Evolutionary conservation across 345 rosid species (phyloP).

Genomic region (Rhizophora mangle): DNA sequence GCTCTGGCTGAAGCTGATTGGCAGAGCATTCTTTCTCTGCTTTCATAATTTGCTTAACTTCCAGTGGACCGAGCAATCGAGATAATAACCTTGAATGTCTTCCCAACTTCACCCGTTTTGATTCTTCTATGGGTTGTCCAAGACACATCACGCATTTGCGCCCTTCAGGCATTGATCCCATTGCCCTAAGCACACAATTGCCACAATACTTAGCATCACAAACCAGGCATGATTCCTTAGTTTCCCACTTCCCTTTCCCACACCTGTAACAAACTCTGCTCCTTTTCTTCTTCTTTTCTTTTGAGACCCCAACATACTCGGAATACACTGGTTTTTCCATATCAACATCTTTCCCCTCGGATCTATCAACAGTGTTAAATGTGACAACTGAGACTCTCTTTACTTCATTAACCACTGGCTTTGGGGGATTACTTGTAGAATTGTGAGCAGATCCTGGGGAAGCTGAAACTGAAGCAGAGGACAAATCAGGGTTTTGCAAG

Average conservation of each 20-base stretch:
- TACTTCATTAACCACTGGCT: conserved; percentile 35
- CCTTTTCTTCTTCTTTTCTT: conserved; percentile 57
- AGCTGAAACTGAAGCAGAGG: conserved; percentile 79
- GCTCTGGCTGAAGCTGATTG: conserved; percentile 94
- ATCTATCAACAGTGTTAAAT: conserved; percentile 56
- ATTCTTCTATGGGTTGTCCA: conserved; percentile 77
- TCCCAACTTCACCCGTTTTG: conserved; percentile 69
- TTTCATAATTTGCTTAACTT: conserved; percentile 97
- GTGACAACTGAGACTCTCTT: conserved; percentile 69
- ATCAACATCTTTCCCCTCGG: conserved; percentile 46
- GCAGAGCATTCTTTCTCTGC: conserved; percentile 94
- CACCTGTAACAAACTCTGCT: conserved; percentile 72
- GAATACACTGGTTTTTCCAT: conserved; percentile 47
- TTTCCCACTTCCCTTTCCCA: conserved; percentile 91
- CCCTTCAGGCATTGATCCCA: conserved; percentile 99
- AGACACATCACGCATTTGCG: conserved; percentile 94
- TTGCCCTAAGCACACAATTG: conserved; percentile 89
- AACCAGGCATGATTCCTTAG: conserved; percentile 86
- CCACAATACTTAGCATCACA: conserved; percentile 92
- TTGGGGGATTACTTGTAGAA: conserved; percentile 35
- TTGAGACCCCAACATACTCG: conserved; percentile 56
- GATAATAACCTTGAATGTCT: conserved; percentile 72
- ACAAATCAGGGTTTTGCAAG: conserved; percentile 74
- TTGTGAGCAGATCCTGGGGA: conserved; percentile 62
- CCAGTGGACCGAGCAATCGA: conserved; percentile 81